These are phyloP conservation scores for Lasiodiplodia gonubiensis DNA, from an alignment of 2,329 filamentous ascomycete genomes.

Conservation along the genomic window DNA sequence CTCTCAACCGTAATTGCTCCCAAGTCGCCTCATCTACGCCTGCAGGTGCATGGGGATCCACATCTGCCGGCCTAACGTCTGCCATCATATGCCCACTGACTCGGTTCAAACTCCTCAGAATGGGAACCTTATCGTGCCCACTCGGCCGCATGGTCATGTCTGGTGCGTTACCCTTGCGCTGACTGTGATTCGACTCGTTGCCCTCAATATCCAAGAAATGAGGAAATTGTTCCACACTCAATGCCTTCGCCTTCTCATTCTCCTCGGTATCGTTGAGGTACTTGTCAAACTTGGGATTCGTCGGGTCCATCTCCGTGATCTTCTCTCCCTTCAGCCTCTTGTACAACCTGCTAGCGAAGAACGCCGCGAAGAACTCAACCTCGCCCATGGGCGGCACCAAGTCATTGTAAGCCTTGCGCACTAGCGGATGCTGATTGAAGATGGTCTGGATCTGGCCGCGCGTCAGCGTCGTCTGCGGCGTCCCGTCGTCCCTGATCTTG, in stretches of 20 bases:
- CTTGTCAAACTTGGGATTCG: constrained; percentile 81
- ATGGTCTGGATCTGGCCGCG: constrained; percentile 93
- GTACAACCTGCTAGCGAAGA: constrained; percentile 88
- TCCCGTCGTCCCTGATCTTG: constrained; percentile 74
- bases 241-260: constrained; percentile 50
- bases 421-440: constrained; percentile 88
- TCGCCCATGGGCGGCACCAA: constrained; percentile 72
- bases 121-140: constrained; percentile 77
- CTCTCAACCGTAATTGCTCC: constrained; percentile 75
- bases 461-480: constrained; percentile 63
- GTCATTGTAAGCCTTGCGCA: constrained; percentile 90
- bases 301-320: constrained; percentile 75
- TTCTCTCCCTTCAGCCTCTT: constrained; percentile 93
- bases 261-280: constrained; percentile 78
- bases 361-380: constrained; percentile 87
- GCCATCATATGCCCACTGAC: constrained; percentile 93
- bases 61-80: constrained; percentile 79
- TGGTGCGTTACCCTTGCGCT: constrained; percentile 82
- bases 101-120: constrained; percentile 86
- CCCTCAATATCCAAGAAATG: constrained; percentile 91
- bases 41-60: constrained; percentile 67
- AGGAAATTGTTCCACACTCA: constrained; percentile 71
- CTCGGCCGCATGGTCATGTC: constrained; percentile 88
- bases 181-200: constrained; percentile 94
- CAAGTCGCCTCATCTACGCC: constrained; percentile 76